Conservation (phyloP, 2,329 filamentous ascomycete genomes). For the Clonostachys solani region DNA sequence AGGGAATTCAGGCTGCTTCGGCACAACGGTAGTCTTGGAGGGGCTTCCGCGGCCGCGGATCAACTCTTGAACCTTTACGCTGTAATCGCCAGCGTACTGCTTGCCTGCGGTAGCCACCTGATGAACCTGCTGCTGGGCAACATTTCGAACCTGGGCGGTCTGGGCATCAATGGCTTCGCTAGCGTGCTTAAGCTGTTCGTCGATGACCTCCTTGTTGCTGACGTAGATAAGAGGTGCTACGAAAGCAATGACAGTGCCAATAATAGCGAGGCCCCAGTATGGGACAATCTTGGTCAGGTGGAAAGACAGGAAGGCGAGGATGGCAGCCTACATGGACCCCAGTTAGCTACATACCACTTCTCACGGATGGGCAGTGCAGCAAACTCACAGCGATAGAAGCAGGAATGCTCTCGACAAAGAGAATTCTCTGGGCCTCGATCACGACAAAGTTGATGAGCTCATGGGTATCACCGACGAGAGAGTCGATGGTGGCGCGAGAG, state of each 20-base stretch:
- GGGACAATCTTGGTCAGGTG: slow-evolving; percentile 66
- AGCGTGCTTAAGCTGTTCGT: slow-evolving; percentile 54
- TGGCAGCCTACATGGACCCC: slow-evolving; percentile 41
- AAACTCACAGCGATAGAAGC: slow-evolving; percentile 54
- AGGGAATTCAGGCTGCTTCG: slow-evolving; percentile 25
- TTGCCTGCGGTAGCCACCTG: slow-evolving; percentile 61
- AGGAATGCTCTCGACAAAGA: slow-evolving; percentile 64
- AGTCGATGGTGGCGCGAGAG: slow-evolving; percentile 57
- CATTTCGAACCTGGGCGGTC: slow-evolving; percentile 56
- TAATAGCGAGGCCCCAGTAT: slow-evolving; percentile 63
- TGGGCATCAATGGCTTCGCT: slow-evolving; percentile 56
- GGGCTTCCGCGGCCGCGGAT: slow-evolving; percentile 45
- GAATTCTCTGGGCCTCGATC: slow-evolving; percentile 64
- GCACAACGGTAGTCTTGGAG: slow-evolving; percentile 18
- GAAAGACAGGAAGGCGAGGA: slow-evolving; percentile 61
- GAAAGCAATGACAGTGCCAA: slow-evolving; percentile 56
- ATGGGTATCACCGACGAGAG: slow-evolving; percentile 58
- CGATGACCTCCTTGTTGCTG: slow-evolving; percentile 66
- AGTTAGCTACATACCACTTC: slow-evolving; percentile 4
- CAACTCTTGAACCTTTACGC: slow-evolving; percentile 62
- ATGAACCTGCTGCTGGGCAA: slow-evolving; percentile 60
- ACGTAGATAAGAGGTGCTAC: slow-evolving; percentile 60
- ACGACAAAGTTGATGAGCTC: slow-evolving; percentile 70
- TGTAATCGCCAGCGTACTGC: slow-evolving; percentile 65
- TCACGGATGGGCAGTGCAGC: background rate